These are phyloP conservation scores for Leccinum laetum DNA, from an alignment of 1,284 basidiomycete species.

Conservation along the genomic window DNA sequence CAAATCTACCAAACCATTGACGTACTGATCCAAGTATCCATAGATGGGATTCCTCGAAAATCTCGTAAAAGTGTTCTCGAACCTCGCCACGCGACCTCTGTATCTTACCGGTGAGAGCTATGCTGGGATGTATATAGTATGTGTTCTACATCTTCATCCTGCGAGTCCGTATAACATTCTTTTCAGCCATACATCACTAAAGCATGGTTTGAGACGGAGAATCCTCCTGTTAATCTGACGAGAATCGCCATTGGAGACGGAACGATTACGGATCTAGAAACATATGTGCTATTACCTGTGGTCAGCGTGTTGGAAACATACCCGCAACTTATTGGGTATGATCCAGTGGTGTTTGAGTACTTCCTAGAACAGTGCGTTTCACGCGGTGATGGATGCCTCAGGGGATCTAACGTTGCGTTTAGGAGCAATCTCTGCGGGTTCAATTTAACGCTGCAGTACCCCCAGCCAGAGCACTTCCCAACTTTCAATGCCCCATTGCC, in stretches of 20 bases:
- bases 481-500: slow-evolving; percentile 36
- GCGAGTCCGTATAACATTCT: slow-evolving; percentile 2
- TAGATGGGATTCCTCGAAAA: not conserved
- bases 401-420: not conserved
- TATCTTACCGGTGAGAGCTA: too few species aligned
- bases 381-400: not conserved
- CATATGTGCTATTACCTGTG: slow-evolving; percentile 51
- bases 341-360: slow-evolving; percentile 61
- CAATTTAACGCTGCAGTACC: slow-evolving; percentile 71
- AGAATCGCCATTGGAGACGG: slow-evolving; percentile 74
- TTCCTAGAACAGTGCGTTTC: slow-evolving; percentile 59
- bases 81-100: too few species aligned
- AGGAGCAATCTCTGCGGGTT: slow-evolving; percentile 65
- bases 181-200: slow-evolving; percentile 68
- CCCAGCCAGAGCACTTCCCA: slow-evolving; percentile 57
- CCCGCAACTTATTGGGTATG: slow-evolving; percentile 36
- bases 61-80: too few species aligned
- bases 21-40: not conserved
- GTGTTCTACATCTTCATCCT: slow-evolving; percentile 17
- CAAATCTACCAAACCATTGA: not conserved
- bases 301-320: slow-evolving; percentile 65
- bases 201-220: slow-evolving; percentile 55
- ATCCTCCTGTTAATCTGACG: slow-evolving; percentile 62
- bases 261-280: slow-evolving; percentile 44
- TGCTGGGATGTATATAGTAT: slow-evolving; percentile 28